Base-by-base conservation (phyloP, 2,329 filamentous ascomycete species). In the Pyrenophora graminea region DNA sequence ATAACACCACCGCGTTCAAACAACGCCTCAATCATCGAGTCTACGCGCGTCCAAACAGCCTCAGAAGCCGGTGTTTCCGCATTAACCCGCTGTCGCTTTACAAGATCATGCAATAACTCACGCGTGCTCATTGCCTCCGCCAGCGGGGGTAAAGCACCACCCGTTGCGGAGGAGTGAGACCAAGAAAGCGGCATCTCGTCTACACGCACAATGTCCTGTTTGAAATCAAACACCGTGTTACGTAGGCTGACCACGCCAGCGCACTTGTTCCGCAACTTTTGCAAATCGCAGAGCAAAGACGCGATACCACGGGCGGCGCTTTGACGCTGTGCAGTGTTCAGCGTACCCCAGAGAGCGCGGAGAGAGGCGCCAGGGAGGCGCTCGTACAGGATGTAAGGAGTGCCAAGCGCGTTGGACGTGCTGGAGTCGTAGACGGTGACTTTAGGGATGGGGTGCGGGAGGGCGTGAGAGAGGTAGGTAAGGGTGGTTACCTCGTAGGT, bases 311-410 rank as follows among this genome's bases (percentile, higher is more conserved):
- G 37, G 10, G 25, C 10, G 19, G 37, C 30, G 9, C 45, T 47
- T 17, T 33, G 37, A 34, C 37, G 45, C 32, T 64, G 59, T 2
- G 38, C 44, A 15, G 37, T 23, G 7, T 46, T 60, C 6, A 61
- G 30, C 0, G 21, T 19, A 5, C 36, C 6, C 51, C 51, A 53
- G 10, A 56, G 7, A 1, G 32, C 3, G 10, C 13, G 7, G 1
- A 59, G 45, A 13, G 32, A 23, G 1, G 45, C 27, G 10, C 61
- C 58, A 6, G 44, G 44, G 3, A 62, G 43, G n/a, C 59, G 51
- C 17, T 51, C 31, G 23, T 58, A 58, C 25, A 61, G 32, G 46
- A 58, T 55, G 18, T 55, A 62, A 0, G 50, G 15, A 10, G 31
- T 19, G 5, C 39, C 45, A 4, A 62, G 39, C 8, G 32, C 21